Evolutionary conservation across 2,329 filamentous ascomycete species (phyloP).

Genomic region (Chrysosporium keratinophilum): DNA sequence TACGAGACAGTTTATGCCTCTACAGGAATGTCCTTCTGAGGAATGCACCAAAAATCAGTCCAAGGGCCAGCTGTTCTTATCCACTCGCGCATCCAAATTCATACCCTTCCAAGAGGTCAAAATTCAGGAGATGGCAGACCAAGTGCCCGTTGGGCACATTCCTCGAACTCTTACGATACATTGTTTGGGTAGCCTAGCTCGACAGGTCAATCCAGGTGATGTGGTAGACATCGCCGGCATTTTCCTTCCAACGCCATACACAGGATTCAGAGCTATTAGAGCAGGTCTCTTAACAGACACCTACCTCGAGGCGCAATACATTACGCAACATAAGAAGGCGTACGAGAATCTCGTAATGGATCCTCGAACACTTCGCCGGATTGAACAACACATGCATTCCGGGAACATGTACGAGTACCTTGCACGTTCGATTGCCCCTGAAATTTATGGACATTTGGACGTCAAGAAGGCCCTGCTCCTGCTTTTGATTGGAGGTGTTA

Average conservation of each 20-base stretch:
- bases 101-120: constrained; percentile 97
- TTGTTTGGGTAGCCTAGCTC: constrained; percentile 75
- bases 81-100: constrained; percentile 93
- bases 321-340: constrained; percentile 94
- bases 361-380: constrained; percentile 64
- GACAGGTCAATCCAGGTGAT: constrained; percentile 85
- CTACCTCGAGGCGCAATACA: constrained; percentile 86
- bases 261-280: constrained; percentile 95
- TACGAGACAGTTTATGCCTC: constrained; percentile 79
- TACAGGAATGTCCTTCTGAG: constrained; percentile 77
- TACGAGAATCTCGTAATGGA: constrained; percentile 89
- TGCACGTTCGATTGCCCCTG: constrained; percentile 89
- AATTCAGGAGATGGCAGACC: constrained; percentile 98
- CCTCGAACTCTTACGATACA: constrained; percentile 81
- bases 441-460: constrained; percentile 92
- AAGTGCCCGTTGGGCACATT: constrained; percentile 96
- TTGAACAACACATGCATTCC: constrained; percentile 71
- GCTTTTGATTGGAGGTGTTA: constrained; percentile 88
- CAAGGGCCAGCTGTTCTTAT: constrained; percentile 87
- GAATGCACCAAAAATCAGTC: constrained; percentile 84
- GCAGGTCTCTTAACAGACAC: constrained; percentile 95
- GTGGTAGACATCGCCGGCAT: constrained; percentile 89
- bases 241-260: constrained; percentile 94
- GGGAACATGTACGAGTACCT: constrained; percentile 94
- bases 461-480: constrained; percentile 97